Evolutionary conservation across 129 eudicot species (phyloP).

Genomic region (Tanacetum coccineum): DNA sequence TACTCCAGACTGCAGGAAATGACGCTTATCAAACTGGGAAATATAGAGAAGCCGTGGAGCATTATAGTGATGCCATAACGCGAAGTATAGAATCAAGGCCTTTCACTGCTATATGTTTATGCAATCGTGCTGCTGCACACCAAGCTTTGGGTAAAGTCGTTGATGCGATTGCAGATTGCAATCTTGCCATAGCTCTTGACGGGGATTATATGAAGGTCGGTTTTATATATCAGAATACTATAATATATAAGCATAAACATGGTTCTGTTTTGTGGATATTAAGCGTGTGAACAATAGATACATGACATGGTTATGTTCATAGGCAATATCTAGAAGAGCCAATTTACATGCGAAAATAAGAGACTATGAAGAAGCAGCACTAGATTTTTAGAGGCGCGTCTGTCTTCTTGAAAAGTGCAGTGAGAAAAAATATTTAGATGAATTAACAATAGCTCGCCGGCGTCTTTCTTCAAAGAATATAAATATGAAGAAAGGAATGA

Average conservation of each 20-base stretch:
- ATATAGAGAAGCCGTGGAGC: slow-evolving; percentile 72
- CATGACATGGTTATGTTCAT: neutral
- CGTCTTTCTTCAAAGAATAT: slow-evolving; percentile 54
- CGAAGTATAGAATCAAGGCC: slow-evolving; percentile 62
- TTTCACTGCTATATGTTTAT: slow-evolving; percentile 82
- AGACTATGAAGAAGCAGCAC: slow-evolving; percentile 72
- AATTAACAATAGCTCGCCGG: slow-evolving; percentile 54
- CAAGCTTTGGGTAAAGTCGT: slow-evolving; percentile 72
- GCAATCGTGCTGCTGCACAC: slow-evolving; percentile 97
- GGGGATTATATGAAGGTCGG: slow-evolving; percentile 66
- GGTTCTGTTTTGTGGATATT: neutral
- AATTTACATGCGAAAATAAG: slow-evolving; percentile 85
- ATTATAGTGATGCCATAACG: slow-evolving; percentile 66
- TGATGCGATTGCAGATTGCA: slow-evolving; percentile 97
- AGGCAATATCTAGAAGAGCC: slow-evolving; percentile 93
- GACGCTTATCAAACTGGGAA: slow-evolving; percentile 66
- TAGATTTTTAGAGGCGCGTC: slow-evolving; percentile 54
- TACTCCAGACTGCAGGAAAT: slow-evolving; percentile 70
- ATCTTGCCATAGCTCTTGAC: slow-evolving; percentile 88
- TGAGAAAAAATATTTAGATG: slow-evolving; percentile 30
- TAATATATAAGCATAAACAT: neutral
- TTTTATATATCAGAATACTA: neutral
- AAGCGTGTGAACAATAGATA: neutral
- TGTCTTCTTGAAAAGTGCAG: slow-evolving; percentile 56
- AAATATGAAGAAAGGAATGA: slow-evolving; percentile 42